Evolutionary conservation across 2,329 filamentous ascomycete genomes (phyloP), one percentile per base, ranked within the genome.

Genomic region (Aspergillus nomiae): DNA sequence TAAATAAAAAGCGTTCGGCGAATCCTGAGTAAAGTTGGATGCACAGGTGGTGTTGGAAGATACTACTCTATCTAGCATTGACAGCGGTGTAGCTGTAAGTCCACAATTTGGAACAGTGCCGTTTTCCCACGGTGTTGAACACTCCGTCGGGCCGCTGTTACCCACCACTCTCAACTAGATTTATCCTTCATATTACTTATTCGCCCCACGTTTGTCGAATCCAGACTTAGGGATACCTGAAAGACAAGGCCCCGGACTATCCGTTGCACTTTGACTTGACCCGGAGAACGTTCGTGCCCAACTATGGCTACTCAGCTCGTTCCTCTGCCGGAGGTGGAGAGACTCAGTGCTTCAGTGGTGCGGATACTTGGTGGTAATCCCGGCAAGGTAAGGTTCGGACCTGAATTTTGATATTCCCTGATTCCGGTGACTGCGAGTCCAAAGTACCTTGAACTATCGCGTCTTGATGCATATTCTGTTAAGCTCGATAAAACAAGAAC

Each of bases 311-410:
- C 83, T 41, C 83, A 86, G 65, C 83, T 93, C 8, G 84, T 86
- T 32, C 77, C 84, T 21, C 84, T 98, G 16, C 88, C 89, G 5
- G 87, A 90, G 64, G 86, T 96, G 57, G 89, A 94, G 78, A 87
- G 90, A 64, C 83, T 98, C 60, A 94, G 91, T 73, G 86, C 90
- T 24, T 82, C 86, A 16, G 90, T 94, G 51, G 90, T 97, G 66
- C 87, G 95, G 61, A 91, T 99, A 65, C 83, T 98, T 21, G 95
- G 90, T 63, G 92, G 91, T 10, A 99, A 99, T 78, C 94, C 95
- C 14, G 88, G 91, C 74, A 97, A 96, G 82, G 88, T 89, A 70
- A 70, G 56, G 62, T 63, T 54, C 53, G 11, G 41, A 30, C 9
- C 30, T 56, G 19, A 38, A n/a, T 9, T 48, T 34, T 10, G 4